Percentiles rank a stretch among this genome's conserved stretches.
phyloP scores from a whole-genome alignment of 2,329 filamentous ascomycete species.

The Colletotrichum viniferum region DNA sequence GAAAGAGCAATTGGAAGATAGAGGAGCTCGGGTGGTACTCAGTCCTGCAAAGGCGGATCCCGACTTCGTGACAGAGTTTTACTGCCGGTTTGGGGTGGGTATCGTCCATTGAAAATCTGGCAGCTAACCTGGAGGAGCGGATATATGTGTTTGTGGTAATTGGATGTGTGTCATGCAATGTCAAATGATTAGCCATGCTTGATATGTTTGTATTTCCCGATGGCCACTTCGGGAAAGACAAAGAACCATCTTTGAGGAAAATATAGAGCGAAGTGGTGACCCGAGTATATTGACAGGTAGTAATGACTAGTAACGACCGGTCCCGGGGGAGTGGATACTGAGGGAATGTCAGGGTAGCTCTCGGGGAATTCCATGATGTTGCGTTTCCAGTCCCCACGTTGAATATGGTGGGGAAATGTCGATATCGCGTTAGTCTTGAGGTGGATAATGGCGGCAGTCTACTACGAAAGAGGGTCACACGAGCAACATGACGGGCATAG shows the following conservation, averaged over 20 bases:
- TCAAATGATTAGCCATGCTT: too few relatives aligned
- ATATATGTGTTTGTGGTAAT: not conserved
- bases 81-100: not conserved
- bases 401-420: not conserved
- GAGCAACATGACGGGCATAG: not conserved
- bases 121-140: not conserved
- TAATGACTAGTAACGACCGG: not conserved
- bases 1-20: not conserved
- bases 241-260: not conserved
- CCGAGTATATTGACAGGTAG: not conserved
- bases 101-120: not conserved
- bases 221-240: too few relatives aligned
- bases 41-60: not conserved
- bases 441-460: not conserved
- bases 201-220: too few relatives aligned
- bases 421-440: not conserved
- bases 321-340: not conserved
- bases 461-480: not conserved
- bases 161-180: not conserved
- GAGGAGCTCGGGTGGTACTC: not conserved
- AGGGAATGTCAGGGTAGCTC: not conserved
- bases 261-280: not conserved
- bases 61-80: not conserved
- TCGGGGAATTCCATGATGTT: not conserved
- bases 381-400: not conserved